Conservation (phyloP, 441 rosid genomes). For the Metrosideros polymorpha region DNA sequence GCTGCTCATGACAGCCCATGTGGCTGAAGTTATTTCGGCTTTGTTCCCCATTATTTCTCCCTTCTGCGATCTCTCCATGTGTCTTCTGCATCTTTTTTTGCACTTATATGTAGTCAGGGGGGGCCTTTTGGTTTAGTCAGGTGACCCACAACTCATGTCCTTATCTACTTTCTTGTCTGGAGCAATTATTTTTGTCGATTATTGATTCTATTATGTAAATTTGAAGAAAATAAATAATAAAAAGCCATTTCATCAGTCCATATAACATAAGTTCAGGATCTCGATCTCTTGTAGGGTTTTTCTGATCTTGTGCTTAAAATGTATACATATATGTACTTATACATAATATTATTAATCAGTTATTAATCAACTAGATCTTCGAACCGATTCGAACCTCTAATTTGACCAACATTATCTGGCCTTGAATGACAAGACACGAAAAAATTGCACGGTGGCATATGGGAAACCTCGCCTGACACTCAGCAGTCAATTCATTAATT, state of each 20-base stretch:
- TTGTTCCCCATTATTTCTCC: background rate
- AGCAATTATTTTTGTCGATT: background rate
- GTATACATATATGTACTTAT: background rate
- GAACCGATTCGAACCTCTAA: background rate
- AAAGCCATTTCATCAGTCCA: background rate
- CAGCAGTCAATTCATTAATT: too few relatives aligned
- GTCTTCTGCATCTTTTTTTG: background rate
- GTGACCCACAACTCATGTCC: background rate
- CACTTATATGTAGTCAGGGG: background rate
- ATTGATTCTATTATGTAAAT: background rate
- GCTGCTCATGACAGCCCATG: conserved; percentile 8
- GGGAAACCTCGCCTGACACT: too few relatives aligned
- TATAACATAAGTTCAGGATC: background rate
- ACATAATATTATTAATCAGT: background rate
- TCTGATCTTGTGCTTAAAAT: background rate
- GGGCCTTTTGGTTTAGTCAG: background rate
- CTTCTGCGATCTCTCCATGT: background rate
- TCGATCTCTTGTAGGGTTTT: background rate
- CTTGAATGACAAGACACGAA: background rate
- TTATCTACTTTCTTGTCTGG: background rate
- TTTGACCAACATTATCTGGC: background rate
- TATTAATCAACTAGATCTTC: background rate
- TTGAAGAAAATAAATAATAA: background rate
- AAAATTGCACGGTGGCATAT: too few relatives aligned
- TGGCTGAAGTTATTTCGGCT: background rate